Evolutionary conservation across 495 filamentous ascomycete species (phyloP), one percentile per base, ranked within the genome.

Genomic region (Aspergillus bridgeri): DNA sequence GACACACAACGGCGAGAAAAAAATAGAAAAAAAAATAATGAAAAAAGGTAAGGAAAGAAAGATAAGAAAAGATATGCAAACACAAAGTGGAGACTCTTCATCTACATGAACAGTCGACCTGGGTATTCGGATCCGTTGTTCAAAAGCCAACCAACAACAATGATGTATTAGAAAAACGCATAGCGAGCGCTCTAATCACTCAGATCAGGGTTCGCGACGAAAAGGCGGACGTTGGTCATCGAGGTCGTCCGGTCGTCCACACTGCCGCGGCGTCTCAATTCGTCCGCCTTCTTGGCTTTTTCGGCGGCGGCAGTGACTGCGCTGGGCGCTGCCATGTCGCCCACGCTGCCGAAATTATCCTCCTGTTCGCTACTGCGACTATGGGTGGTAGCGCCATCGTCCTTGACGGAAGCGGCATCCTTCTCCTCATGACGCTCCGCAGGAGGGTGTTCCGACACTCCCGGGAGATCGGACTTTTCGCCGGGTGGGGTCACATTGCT

Each of bases 121-220:
- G 53, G 53, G 53, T 47, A 33, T 21, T 48, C 19, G 27, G 42
- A 29, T 47, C 53, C 42, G 18, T 54, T 19, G 23, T n/a, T 54
- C 38, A 23, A 48, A 42, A 52, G 21, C 29, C 29, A 29, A 52
- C 5, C 38, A 42, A 22, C 24, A n/a, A 21, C 24, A 23, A 21
- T 21, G 13, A 42, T 52, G 42, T 52, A 52, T 52, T 21, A 21
- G 29, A n/a, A 29, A 38, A 15, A 38, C 17, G 33, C 33, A 38
- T 38, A 4, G 33, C 33, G 13, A 38, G 21, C 17, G 9, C 19
- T 33, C 74, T 72, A 87, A 71, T 89, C 86, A 67, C 83, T 86
- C 48, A 81, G 66, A 69, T 98, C 94, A 21, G 94, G 94, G 71
- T 98, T 98, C 19, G 95, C 95, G 65, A 98, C 92, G 63, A 90